Conservation (phyloP, 2,329 filamentous ascomycete genomes). For the Aspergillus unguis region DNA sequence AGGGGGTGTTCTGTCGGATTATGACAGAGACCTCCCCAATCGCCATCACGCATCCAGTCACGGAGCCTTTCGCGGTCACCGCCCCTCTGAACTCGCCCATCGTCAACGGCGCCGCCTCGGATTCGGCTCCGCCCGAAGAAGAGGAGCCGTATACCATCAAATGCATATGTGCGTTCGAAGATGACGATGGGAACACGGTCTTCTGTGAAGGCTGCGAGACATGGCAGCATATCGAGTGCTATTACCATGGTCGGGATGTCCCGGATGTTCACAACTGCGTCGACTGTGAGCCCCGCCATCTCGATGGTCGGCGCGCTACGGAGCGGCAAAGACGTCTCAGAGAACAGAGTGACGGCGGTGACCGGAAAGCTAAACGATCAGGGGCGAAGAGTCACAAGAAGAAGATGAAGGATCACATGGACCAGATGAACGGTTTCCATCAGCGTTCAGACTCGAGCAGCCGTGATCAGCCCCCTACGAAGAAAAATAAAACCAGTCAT, state of each 20-base stretch:
- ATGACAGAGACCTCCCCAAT: conserved; percentile 54
- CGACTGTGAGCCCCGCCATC: conserved; percentile 74
- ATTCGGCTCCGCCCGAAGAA: conserved; percentile 42
- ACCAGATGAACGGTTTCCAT: conserved; percentile 51
- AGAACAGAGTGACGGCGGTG: conserved; percentile 56
- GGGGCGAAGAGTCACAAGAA: conserved; percentile 83
- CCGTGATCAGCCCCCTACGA: conserved; percentile 58
- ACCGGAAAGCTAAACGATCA: conserved; percentile 71
- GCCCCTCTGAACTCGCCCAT: conserved; percentile 42
- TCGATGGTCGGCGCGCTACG: conserved; percentile 72
- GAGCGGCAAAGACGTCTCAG: conserved; percentile 66
- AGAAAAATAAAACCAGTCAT: conserved; percentile 80
- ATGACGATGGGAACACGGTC: conserved; percentile 97
- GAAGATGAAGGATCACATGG: conserved; percentile 64
- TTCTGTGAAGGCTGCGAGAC: conserved; percentile 94
- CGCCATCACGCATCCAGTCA: conserved; percentile 48
- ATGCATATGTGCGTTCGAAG: conserved; percentile 89
- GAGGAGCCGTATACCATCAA: conserved; percentile 77
- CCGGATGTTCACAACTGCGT: conserved; percentile 80
- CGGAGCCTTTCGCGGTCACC: conserved; percentile 47
- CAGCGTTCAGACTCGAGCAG: conserved; percentile 56
- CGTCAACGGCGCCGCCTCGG: conserved; percentile 42
- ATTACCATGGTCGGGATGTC: conserved; percentile 75
- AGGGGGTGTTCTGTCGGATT: conserved; percentile 51
- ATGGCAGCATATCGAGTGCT: conserved; percentile 98